Evolutionary conservation across 2,329 filamentous ascomycete species (phyloP).

Genomic region (Beauveria sp.): DNA sequence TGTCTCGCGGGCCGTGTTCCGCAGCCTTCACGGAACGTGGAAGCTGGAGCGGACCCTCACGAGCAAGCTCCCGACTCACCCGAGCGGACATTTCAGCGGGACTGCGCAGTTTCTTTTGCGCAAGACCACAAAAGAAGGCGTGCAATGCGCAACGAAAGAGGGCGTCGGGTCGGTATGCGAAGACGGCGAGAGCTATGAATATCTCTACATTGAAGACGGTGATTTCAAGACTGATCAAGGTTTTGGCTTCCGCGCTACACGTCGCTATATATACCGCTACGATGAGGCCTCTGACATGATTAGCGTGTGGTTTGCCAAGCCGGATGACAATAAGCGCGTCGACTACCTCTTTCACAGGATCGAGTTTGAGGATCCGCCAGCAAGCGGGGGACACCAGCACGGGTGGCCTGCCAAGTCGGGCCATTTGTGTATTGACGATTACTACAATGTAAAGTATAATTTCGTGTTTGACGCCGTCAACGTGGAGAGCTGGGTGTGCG

Average conservation of each 20-base stretch:
- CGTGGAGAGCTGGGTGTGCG: slow-evolving; percentile 50
- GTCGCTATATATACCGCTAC: slow-evolving; percentile 69
- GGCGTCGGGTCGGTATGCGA: slow-evolving; percentile 7
- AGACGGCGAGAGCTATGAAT: slow-evolving; percentile 42
- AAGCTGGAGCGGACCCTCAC: slow-evolving; percentile 49
- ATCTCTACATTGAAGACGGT: slow-evolving; percentile 62
- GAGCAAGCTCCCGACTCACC: slow-evolving; percentile 48
- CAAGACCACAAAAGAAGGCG: slow-evolving; percentile 46
- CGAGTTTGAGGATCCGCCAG: slow-evolving; percentile 44
- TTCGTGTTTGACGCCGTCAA: slow-evolving; percentile 55
- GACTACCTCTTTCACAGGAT: slow-evolving; percentile 72
- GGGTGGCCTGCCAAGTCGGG: slow-evolving; percentile 59
- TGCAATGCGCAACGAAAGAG: slow-evolving; percentile 24
- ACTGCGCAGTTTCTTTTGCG: slow-evolving; percentile 58
- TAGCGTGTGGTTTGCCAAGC: slow-evolving; percentile 66
- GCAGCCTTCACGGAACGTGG: slow-evolving; percentile 65
- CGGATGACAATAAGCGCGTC: slow-evolving; percentile 51
- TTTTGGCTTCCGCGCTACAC: slow-evolving; percentile 50
- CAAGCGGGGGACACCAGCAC: slow-evolving; percentile 21
- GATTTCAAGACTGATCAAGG: slow-evolving; percentile 52
- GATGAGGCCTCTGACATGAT: slow-evolving; percentile 50
- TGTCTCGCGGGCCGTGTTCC: slow-evolving; percentile 59
- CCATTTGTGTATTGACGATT: slow-evolving; percentile 65
- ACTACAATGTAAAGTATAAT: slow-evolving; percentile 62
- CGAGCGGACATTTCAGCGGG: slow-evolving; percentile 57